A percentile compares a stretch with the other conserved stretches of the same genome.
phyloP scores from a whole-genome alignment of 371 early-diverging fungal genomes.

The Mortierella sp. region DNA sequence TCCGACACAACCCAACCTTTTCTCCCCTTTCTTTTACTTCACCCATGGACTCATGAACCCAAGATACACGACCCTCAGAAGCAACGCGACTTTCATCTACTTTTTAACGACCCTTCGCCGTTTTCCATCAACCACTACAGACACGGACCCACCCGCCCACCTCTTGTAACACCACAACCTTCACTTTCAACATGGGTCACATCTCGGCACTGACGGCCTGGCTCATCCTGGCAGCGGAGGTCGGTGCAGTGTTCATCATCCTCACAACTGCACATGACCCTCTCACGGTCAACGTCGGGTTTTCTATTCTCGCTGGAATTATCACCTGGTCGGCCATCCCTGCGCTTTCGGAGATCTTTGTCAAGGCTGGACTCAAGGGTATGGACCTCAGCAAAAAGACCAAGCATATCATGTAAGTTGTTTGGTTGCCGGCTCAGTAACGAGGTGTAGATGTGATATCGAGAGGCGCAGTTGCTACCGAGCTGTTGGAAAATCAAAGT shows the following conservation, averaged over 20 bases:
- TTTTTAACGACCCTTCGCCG: background rate
- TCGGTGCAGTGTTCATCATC: conserved; percentile 57
- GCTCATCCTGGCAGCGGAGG: conserved; percentile 40
- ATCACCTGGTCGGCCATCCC: conserved; percentile 73
- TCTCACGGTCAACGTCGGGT: conserved; percentile 73
- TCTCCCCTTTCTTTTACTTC: background rate
- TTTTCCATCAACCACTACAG: background rate
- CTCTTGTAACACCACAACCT: background rate
- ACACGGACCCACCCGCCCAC: background rate
- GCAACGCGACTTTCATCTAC: background rate
- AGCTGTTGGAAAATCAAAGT: background rate
- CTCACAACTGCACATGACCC: conserved; percentile 72
- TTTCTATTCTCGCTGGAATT: conserved; percentile 77
- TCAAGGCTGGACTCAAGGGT: conserved; percentile 83
- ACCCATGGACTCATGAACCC: conserved; percentile 1
- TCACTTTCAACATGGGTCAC: conserved; percentile 19
- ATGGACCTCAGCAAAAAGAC: conserved; percentile 84
- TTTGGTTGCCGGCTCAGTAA: background rate
- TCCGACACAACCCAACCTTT: background rate
- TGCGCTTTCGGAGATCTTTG: conserved; percentile 68
- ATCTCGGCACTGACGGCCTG: conserved; percentile 38
- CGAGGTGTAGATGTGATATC: background rate
- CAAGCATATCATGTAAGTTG: conserved; percentile 77
- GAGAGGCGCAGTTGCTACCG: background rate
- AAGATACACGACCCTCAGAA: background rate